phyloP scores from a whole-genome alignment of 768 basidiomycete genomes.

The Hygrophorus russula region DNA sequence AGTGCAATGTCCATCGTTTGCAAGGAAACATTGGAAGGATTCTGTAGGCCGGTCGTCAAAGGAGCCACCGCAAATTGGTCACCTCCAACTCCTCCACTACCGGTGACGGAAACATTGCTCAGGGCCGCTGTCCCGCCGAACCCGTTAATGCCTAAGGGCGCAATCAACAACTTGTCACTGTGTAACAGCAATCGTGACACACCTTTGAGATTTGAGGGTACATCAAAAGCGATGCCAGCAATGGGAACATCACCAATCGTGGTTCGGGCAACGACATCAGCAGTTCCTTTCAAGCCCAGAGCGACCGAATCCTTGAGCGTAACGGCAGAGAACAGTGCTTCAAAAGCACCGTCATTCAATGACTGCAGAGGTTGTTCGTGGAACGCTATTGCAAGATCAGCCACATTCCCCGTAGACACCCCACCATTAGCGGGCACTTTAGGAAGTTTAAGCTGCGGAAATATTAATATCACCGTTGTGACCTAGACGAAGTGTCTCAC shows the following conservation, averaged over 20 bases:
- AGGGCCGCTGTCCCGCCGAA: slow-evolving; percentile 44
- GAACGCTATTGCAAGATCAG: slow-evolving; percentile 46
- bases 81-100: slow-evolving; percentile 56
- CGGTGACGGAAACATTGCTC: slow-evolving; percentile 46
- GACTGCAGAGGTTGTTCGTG: slow-evolving; percentile 43
- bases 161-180: not conserved
- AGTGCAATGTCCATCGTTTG: slow-evolving; percentile 46
- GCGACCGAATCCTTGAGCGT: slow-evolving; percentile 34
- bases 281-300: slow-evolving; percentile 43
- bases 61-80: slow-evolving; percentile 47
- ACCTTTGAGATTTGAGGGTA: slow-evolving; percentile 46
- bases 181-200: slow-evolving; percentile 2
- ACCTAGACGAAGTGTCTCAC: slow-evolving; percentile 21
- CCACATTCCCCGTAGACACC: slow-evolving; percentile 62
- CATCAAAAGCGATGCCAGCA: slow-evolving; percentile 49
- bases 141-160: slow-evolving; percentile 37
- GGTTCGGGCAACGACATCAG: slow-evolving; percentile 49
- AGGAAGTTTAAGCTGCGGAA: slow-evolving; percentile 38
- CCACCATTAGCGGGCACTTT: slow-evolving; percentile 38
- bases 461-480: not conserved
- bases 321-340: slow-evolving; percentile 45
- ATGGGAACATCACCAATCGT: slow-evolving; percentile 59
- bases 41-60: slow-evolving; percentile 45
- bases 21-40: slow-evolving; percentile 60
- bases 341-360: slow-evolving; percentile 42